Base-by-base conservation (phyloP, 148 eudicot genomes). In the Amaranthus cruentus region DNA sequence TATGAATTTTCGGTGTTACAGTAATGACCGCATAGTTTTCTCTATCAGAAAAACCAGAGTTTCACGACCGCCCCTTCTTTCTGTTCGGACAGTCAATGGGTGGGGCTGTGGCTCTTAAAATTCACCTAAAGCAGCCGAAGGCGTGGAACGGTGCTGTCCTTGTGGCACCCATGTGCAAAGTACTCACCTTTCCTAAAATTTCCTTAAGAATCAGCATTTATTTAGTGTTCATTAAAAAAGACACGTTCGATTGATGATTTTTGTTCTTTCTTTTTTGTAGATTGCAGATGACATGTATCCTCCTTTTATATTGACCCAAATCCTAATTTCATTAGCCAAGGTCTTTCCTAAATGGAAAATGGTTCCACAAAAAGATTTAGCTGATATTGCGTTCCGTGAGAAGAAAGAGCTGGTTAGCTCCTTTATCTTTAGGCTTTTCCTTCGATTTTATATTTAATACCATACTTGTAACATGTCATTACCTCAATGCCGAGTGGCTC, bases 91-190 rank as follows among this genome's bases (percentile, higher is more conserved):
- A 95, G 82, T 91, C 97, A 3, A 88, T 95, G 99, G 97, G 99
- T 43, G 99, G 99, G 76, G 99, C 99, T 53, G 90, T 92, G 70
- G 90, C 93, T 76, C 82, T 95, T 77, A 90, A 91, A 84, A 75
- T 90, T 73, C 97, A 95, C 78, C 83, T 92, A 66, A 95, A 90
- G 83, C 94, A 95, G 70, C 94, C 99, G 7, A 66, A 85, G 62
- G 81, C 92, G 10, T 95, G 99, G 99, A 77, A 76, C 66, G 99
- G 99, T 66, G 96, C 97, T 18, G 66, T 95, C 83, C 96, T 95
- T 59, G 84, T 87, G 69, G 99, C 99, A 57, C 99, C 99, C 50
- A 95, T 95, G 99, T 95, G 97, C 85, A 95, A 95, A 78, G 99
- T 95, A 89, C 63, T 55, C 42, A 13, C 60, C 69, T 75, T 55